Evolutionary conservation across 768 basidiomycete species (phyloP).

Genomic region (Naganishia antarctica): DNA sequence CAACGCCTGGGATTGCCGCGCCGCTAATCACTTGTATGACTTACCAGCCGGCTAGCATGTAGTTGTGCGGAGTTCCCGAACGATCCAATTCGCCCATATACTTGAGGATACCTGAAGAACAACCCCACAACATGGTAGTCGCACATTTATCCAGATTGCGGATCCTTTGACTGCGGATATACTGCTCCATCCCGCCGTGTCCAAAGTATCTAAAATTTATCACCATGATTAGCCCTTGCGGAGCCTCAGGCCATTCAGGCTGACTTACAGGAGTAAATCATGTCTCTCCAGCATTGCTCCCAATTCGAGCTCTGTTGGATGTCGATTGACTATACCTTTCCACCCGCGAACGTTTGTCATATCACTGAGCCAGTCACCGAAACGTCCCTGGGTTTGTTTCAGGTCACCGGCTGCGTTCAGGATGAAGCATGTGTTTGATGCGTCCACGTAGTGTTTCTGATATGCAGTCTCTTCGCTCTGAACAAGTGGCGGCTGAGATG

Average conservation of each 20-base stretch:
- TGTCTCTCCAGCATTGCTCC: constrained; percentile 63
- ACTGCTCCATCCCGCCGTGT: constrained; percentile 93
- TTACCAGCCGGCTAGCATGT: constrained; percentile 96
- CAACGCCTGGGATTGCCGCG: not conserved
- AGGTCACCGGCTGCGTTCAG: constrained; percentile 92
- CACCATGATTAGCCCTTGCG: constrained; percentile 4
- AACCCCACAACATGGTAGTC: constrained; percentile 96
- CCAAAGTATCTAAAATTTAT: constrained; percentile 74
- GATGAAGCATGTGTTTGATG: constrained; percentile 69
- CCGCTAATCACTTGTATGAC: constrained; percentile 51
- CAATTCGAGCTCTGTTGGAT: constrained; percentile 80
- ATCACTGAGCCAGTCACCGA: constrained; percentile 68
- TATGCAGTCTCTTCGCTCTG: constrained; percentile 36
- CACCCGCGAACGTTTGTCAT: constrained; percentile 69
- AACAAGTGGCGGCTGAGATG: constrained; percentile 53
- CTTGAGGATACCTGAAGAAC: constrained; percentile 80
- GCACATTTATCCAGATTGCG: constrained; percentile 78
- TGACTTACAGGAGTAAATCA: constrained; percentile 83
- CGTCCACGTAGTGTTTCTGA: constrained; percentile 60
- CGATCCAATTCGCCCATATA: constrained; percentile 95
- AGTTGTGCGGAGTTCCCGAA: constrained; percentile 84
- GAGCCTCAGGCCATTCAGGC: not conserved
- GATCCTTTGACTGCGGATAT: constrained; percentile 79
- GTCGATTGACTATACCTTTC: constrained; percentile 70
- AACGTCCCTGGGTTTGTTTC: constrained; percentile 71